A percentile compares a stretch with the other conserved stretches of the same genome.
Conservation (phyloP, 176 grass and related monocot genomes). For the Triticum timopheevii region DNA sequence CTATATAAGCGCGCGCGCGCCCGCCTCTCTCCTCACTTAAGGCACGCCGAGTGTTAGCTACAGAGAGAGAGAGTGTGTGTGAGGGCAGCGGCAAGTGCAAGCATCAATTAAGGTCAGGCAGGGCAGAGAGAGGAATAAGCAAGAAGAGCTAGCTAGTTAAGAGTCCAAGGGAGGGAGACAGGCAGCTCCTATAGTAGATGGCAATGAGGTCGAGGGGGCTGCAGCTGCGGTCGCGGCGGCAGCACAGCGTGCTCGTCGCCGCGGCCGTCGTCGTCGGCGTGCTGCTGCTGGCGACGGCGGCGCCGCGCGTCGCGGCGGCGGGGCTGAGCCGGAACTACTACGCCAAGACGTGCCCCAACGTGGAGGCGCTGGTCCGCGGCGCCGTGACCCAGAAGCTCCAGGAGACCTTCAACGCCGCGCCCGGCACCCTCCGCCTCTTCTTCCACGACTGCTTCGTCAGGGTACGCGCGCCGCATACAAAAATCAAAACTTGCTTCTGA, state of each 20-base stretch:
- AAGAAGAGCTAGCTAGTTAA: background rate
- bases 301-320: background rate
- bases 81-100: conserved; percentile 7
- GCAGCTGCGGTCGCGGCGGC: background rate
- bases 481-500: too few relatives aligned
- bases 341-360: conserved; percentile 58
- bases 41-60: conserved; percentile 17
- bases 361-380: conserved; percentile 61
- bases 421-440: conserved; percentile 80
- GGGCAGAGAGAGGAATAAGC: background rate
- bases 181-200: background rate
- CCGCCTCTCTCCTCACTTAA: conserved; percentile 45
- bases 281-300: background rate
- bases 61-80: background rate
- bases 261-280: background rate
- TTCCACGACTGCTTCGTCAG: conserved; percentile 91
- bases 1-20: conserved; percentile 43
- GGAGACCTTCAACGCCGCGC: conserved; percentile 50
- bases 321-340: conserved; percentile 59
- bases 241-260: background rate
- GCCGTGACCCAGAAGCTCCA: conserved; percentile 54
- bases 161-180: background rate
- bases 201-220: conserved; percentile 27
- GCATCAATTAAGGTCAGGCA: conserved; percentile 25
- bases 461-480: conserved; percentile 16